A percentile compares a stretch with the other conserved stretches of the same genome.
Conservation (phyloP, 306 rosid genomes). For the Notholithocarpus densiflorus region DNA sequence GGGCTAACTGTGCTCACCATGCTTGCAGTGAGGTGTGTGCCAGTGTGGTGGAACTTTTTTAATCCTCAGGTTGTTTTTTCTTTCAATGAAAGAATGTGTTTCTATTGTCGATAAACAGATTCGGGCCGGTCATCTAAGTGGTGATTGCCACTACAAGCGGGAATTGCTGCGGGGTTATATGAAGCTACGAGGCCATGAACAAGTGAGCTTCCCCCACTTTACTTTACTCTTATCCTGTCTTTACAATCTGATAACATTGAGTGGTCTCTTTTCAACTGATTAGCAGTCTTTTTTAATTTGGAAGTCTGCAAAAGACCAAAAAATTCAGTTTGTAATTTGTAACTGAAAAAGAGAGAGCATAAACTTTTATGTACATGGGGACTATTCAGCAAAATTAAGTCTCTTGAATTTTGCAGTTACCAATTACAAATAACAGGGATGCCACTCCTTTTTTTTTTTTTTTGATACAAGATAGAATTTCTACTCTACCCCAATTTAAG, state of each 20-base stretch:
- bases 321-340: background rate
- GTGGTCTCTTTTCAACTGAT: background rate
- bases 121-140: constrained; percentile 87
- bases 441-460: too few relatives aligned
- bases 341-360: background rate
- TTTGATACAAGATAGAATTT: too few relatives aligned
- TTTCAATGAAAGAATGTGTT: background rate
- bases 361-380: background rate
- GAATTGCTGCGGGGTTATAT: constrained; percentile 64
- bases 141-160: constrained; percentile 89
- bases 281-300: background rate
- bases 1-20: constrained; percentile 91
- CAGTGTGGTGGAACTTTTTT: constrained; percentile 5
- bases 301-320: background rate
- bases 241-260: background rate
- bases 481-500: too few relatives aligned
- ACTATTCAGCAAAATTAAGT: background rate
- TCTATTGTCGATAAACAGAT: constrained; percentile 48
- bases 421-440: background rate
- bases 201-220: constrained; percentile 33
- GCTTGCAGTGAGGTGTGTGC: constrained; percentile 84
- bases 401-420: background rate
- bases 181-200: constrained; percentile 76
- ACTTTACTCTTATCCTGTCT: background rate
- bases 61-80: background rate